These are phyloP conservation scores for Xanthoparmelia taractica DNA, from an alignment of 495 filamentous ascomycete genomes.

Conservation along the genomic window DNA sequence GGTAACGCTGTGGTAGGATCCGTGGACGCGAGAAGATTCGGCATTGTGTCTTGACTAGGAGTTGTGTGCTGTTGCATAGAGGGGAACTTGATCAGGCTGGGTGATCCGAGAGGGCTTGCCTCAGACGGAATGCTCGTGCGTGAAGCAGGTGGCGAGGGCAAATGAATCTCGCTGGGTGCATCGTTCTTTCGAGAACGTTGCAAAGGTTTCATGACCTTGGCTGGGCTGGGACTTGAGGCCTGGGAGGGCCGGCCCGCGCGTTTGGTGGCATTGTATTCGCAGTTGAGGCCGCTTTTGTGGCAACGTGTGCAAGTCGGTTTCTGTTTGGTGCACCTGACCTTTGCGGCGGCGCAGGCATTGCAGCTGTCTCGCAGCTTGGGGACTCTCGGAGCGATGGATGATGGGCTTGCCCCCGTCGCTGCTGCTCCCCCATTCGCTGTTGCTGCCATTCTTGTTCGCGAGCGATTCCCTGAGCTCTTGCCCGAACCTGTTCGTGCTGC, in stretches of 20 bases:
- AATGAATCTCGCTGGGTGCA: neutral
- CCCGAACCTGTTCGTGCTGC: neutral
- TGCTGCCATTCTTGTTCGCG: neutral
- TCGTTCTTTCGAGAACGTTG: neutral
- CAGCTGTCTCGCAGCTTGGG: slow-evolving; percentile 18
- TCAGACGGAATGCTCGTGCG: neutral
- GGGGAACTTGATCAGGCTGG: neutral
- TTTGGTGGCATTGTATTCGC: slow-evolving; percentile 14
- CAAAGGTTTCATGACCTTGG: neutral
- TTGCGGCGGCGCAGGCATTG: slow-evolving; percentile 14
- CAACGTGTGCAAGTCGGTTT: slow-evolving; percentile 16
- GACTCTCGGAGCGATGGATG: slow-evolving; percentile 10
- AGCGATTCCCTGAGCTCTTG: neutral
- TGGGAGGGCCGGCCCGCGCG: slow-evolving; percentile 11
- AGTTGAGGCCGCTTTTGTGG: slow-evolving; percentile 11
- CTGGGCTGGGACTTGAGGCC: neutral
- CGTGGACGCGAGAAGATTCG: slow-evolving; percentile 3
- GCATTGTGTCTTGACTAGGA: neutral
- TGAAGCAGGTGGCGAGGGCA: neutral
- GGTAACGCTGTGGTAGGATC: neutral
- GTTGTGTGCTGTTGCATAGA: neutral
- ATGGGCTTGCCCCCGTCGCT: neutral
- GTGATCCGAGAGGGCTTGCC: neutral
- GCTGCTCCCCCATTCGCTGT: neutral
- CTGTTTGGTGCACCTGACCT: slow-evolving; percentile 18